These are phyloP conservation scores for Coccomyxa sp. DNA, from an alignment of 139 green algal genomes.

Conservation along the genomic window DNA sequence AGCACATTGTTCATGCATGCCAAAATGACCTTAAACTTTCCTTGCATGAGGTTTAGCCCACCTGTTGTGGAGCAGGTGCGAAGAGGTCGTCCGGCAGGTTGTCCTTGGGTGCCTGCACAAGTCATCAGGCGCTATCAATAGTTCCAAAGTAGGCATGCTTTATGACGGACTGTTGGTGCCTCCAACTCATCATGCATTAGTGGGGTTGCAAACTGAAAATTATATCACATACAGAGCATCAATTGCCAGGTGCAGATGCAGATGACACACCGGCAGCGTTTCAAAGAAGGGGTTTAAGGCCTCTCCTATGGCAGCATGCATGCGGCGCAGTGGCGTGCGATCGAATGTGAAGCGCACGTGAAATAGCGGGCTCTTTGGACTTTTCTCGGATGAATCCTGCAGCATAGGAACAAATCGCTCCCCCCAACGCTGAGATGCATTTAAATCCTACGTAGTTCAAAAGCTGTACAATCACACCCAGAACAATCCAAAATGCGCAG, in stretches of 20 bases:
- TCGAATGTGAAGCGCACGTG: slow-evolving; percentile 59
- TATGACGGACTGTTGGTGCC: not conserved
- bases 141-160: no score
- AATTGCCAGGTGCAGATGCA: not conserved
- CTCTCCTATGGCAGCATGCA: slow-evolving; percentile 32
- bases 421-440: not conserved
- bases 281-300: not conserved
- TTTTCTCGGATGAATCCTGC: not conserved
- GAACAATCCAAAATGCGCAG: not conserved
- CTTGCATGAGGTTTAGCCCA: no score
- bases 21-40: not conserved
- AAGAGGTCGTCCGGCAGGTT: no score
- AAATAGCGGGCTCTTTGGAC: slow-evolving; percentile 15
- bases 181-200: not conserved
- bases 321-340: slow-evolving; percentile 23
- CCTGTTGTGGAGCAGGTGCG: no score
- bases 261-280: not conserved
- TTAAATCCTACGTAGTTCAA: not conserved
- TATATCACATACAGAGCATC: not conserved
- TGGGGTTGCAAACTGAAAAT: not conserved
- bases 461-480: not conserved
- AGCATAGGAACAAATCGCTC: not conserved
- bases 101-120: no score
- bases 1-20: not conserved
- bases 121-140: no score